These are phyloP conservation scores for Globisporangium rhizosaccharum DNA, from an alignment of 352 stramenopile species.

Conservation along the genomic window DNA sequence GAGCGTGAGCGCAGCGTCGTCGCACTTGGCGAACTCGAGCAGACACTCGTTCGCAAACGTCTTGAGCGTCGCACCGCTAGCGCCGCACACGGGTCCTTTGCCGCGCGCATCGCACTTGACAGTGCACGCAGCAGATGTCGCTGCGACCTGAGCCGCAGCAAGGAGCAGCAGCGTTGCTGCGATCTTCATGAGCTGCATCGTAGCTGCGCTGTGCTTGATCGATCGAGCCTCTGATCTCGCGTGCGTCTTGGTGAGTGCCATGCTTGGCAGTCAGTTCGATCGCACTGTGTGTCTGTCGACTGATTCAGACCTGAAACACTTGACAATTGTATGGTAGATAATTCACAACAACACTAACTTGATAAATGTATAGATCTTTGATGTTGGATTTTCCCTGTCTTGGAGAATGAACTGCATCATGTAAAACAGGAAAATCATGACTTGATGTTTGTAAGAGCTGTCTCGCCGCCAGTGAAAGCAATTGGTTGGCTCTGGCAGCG, in stretches of 20 bases:
- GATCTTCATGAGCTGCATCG: background rate
- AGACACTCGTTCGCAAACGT: slow-evolving; percentile 16
- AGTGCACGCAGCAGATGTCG: background rate
- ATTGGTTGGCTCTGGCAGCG: background rate
- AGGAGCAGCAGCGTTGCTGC: background rate
- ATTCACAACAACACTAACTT: too few species aligned
- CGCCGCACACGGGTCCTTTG: slow-evolving; percentile 13
- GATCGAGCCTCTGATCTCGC: background rate
- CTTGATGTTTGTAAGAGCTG: too few species aligned
- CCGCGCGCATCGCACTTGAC: slow-evolving; percentile 16
- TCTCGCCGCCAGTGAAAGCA: too few species aligned
- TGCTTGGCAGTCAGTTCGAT: background rate
- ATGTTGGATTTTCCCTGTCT: too few species aligned
- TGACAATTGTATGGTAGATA: too few species aligned
- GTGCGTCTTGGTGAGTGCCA: background rate
- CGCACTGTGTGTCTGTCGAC: background rate
- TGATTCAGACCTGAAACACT: too few species aligned
- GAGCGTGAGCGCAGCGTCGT: slow-evolving; percentile 9
- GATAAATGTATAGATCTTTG: too few species aligned
- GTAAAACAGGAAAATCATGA: too few species aligned
- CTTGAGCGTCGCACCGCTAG: slow-evolving; percentile 8
- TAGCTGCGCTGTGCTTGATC: background rate
- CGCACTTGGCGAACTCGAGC: slow-evolving; percentile 16
- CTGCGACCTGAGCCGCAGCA: background rate
- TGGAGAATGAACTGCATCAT: too few species aligned